Evolutionary conservation across 306 rosid species (phyloP).

Genomic region (Sicyos baderoa): DNA sequence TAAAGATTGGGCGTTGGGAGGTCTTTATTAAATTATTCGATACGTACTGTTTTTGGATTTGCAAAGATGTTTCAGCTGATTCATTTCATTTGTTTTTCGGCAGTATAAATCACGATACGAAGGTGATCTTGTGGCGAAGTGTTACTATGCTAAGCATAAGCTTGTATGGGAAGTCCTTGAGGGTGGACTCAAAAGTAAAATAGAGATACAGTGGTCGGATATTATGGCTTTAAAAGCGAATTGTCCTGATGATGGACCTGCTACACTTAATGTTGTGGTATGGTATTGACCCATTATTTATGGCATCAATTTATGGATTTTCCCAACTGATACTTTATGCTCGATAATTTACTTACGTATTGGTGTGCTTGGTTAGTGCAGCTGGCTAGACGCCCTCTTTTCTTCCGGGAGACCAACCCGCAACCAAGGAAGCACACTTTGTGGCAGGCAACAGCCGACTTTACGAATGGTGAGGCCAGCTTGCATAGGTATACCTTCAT

Average conservation of each 20-base stretch:
- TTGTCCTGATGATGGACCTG: slow-evolving; percentile 57
- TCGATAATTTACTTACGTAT: background rate
- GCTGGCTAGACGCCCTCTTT: slow-evolving; percentile 78
- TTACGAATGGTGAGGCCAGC: slow-evolving; percentile 77
- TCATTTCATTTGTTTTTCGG: slow-evolving; percentile 13
- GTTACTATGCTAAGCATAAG: slow-evolving; percentile 85
- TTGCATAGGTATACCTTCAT: slow-evolving; percentile 38
- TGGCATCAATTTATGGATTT: background rate
- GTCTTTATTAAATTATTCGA: slow-evolving; percentile 27
- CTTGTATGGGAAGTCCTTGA: slow-evolving; percentile 94
- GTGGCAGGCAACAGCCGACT: slow-evolving; percentile 82
- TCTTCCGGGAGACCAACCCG: slow-evolving; percentile 87
- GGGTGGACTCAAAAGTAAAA: slow-evolving; percentile 78
- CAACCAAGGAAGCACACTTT: slow-evolving; percentile 86
- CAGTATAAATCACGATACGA: slow-evolving; percentile 80
- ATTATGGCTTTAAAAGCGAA: slow-evolving; percentile 57
- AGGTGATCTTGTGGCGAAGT: slow-evolving; percentile 81
- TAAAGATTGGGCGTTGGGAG: slow-evolving; percentile 85
- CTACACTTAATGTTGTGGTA: slow-evolving; percentile 65
- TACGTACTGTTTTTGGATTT: background rate
- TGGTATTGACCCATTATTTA: slow-evolving; percentile 38
- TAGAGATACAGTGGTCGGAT: slow-evolving; percentile 90
- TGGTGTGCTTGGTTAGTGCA: slow-evolving; percentile 29
- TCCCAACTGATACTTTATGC: background rate
- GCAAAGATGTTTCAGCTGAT: slow-evolving; percentile 5